Evolutionary conservation across 1,284 basidiomycete genomes (phyloP).

Genomic region (Tranzscheliella williamsii): DNA sequence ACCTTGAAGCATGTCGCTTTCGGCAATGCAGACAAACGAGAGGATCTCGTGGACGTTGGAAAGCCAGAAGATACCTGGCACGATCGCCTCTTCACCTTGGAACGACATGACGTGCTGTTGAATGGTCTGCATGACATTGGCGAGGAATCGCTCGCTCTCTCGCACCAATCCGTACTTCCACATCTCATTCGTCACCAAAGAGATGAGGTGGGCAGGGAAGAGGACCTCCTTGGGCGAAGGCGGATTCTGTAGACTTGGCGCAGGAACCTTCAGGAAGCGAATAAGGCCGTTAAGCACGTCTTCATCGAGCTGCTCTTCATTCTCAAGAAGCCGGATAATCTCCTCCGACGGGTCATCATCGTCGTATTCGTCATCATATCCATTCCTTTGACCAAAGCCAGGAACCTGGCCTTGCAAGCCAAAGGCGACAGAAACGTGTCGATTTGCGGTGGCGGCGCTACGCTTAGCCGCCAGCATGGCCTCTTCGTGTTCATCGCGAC

Average conservation of each 20-base stretch:
- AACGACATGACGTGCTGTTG: slow-evolving; percentile 96
- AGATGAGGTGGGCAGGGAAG: slow-evolving; percentile 99
- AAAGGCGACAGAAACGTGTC: slow-evolving; percentile 86
- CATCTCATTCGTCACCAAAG: slow-evolving; percentile 97
- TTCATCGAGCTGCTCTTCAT: slow-evolving; percentile 86
- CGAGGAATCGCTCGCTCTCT: slow-evolving; percentile 96
- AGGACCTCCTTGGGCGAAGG: slow-evolving; percentile 95
- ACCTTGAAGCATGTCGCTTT: slow-evolving; percentile 96
- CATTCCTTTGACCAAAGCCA: slow-evolving; percentile 39
- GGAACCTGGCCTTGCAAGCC: slow-evolving; percentile 49
- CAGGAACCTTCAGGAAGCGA: slow-evolving; percentile 87
- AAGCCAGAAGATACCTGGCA: slow-evolving; percentile 97
- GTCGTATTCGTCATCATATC: slow-evolving; percentile 46
- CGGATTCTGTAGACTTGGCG: slow-evolving; percentile 85
- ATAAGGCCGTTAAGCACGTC: slow-evolving; percentile 91
- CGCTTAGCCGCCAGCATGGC: slow-evolving; percentile 75
- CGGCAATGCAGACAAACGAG: slow-evolving; percentile 97
- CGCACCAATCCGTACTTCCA: slow-evolving; percentile 98
- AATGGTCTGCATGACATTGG: slow-evolving; percentile 97
- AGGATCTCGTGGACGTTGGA: slow-evolving; percentile 99
- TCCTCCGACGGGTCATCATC: slow-evolving; percentile 88
- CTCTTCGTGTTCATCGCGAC: slow-evolving; percentile 72
- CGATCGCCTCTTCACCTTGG: slow-evolving; percentile 88
- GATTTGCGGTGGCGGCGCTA: slow-evolving; percentile 72
- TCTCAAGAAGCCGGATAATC: slow-evolving; percentile 90